Percentiles rank a stretch among this genome's conserved stretches.
phyloP scores from a whole-genome alignment of 441 rosid species.

The Hura crepitans region DNA sequence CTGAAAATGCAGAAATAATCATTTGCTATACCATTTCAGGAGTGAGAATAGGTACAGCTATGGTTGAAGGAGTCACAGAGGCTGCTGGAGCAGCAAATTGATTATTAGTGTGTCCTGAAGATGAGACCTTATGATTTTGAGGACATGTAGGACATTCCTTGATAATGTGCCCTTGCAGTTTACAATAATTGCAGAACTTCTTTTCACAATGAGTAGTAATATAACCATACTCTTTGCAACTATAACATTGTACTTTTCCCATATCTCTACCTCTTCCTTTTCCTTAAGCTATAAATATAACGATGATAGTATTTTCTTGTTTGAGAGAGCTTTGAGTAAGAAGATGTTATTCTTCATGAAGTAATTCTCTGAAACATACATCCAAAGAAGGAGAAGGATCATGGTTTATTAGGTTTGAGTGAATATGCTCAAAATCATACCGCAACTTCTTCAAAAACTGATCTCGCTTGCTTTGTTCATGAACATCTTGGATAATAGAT shows the following conservation, averaged over 20 bases:
- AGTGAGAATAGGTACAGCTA: too few relatives aligned
- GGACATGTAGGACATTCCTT: background rate
- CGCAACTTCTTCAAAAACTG: background rate
- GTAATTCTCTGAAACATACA: background rate
- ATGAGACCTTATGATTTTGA: background rate
- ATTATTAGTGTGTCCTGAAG: background rate
- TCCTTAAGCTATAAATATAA: background rate
- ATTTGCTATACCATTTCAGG: conserved; percentile 14
- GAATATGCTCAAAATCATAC: background rate
- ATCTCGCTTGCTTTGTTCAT: background rate
- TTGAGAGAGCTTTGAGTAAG: background rate
- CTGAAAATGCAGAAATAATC: background rate
- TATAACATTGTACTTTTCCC: too few relatives aligned
- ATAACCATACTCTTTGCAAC: background rate
- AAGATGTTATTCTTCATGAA: background rate
- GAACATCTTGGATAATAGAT: background rate
- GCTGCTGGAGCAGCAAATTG: background rate
- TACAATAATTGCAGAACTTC: background rate
- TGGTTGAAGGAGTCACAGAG: background rate
- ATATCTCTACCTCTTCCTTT: background rate
- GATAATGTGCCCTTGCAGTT: background rate
- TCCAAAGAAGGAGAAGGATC: background rate
- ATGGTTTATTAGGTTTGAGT: background rate
- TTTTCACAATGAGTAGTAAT: background rate
- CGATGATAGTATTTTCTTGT: background rate